Evolutionary conservation across 2,329 filamentous ascomycete species (phyloP), one percentile per base, ranked within the genome.

Genomic region (Sporothrix euskadiensis): DNA sequence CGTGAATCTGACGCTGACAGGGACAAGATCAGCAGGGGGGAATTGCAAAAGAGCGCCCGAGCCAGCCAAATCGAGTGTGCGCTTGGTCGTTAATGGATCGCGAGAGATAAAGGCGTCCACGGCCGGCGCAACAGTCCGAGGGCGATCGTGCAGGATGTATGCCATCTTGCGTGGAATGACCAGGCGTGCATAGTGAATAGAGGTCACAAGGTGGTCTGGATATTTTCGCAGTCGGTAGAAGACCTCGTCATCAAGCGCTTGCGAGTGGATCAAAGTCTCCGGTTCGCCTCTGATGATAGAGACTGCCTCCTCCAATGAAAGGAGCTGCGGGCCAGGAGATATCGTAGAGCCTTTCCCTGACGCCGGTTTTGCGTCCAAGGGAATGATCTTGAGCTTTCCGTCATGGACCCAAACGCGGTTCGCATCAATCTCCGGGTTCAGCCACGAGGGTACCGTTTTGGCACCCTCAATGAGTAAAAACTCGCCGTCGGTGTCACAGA

Each of bases 381-480:
- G 75, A 16, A 77, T 66, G n/a, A 76, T n/a, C 6, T 65, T 41
- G 9, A 77, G 71, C 44, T 71, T 56, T 73, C 92, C 93, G 44
- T 89, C 84, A 78, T 97, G 89, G 72, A 99, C 90, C 96, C 96
- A 99, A 47, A 97, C 90, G 73, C 96, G 88, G 80, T 97, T 92
- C 76, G 91, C 88, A 76, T 97, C 94, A 54, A 95, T 91, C 76
- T 97, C 94, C 0, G 96, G 96, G 77, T 91, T 97, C 35, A 99
- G 83, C 97, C 96, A 99, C 75, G 88, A 89, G 2, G 96, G 96
- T 2, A 98, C 84, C 16, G 91, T 90, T 77, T 93, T 94, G 39
- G 97, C 95, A 41, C 95, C 96, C 83, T 99, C 96, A 73, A 98
- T 91, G 22, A 99, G 89, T 69, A 99, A 87, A 78, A 99, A 99